Percentiles rank a stretch among this genome's conserved stretches.
Evolutionary conservation across 345 rosid species (phyloP).

Genomic region (Raphanus sativus): DNA sequence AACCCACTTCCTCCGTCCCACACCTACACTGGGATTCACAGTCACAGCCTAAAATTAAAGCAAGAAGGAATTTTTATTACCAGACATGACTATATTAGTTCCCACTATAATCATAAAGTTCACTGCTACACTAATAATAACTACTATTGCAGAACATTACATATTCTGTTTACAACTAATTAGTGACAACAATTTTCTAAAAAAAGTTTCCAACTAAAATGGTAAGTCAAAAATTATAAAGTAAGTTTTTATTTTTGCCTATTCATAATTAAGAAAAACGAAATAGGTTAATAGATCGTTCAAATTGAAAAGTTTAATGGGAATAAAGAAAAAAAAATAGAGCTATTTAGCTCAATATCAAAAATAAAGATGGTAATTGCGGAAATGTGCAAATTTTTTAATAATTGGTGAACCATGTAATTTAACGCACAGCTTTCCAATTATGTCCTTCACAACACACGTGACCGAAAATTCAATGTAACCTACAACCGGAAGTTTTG

Average conservation of each 20-base stretch:
- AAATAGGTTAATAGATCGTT: not conserved
- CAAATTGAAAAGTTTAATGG: not conserved
- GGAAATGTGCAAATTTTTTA: too few relatives aligned
- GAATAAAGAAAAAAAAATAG: not conserved
- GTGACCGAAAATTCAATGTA: too few relatives aligned
- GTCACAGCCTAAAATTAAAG: not conserved
- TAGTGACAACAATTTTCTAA: not conserved
- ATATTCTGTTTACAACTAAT: conserved; percentile 7
- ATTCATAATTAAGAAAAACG: not conserved
- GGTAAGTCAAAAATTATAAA: not conserved
- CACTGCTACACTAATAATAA: conserved; percentile 6
- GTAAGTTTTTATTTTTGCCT: not conserved
- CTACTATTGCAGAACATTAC: not conserved
- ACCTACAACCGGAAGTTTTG: too few relatives aligned
- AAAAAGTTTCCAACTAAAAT: not conserved
- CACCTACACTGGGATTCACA: too few relatives aligned
- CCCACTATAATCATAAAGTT: conserved; percentile 21
- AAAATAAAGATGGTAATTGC: too few relatives aligned
- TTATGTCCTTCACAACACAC: too few relatives aligned
- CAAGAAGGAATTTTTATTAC: conserved; percentile 24
- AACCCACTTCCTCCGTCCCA: too few relatives aligned
- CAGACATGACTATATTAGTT: conserved; percentile 28
- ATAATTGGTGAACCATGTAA: too few relatives aligned
- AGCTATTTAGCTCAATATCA: too few relatives aligned
- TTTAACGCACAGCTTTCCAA: too few relatives aligned